Evolutionary conservation across 306 rosid genomes (phyloP), one percentile per base, ranked within the genome.

Genomic region (Prunus kanzakura): DNA sequence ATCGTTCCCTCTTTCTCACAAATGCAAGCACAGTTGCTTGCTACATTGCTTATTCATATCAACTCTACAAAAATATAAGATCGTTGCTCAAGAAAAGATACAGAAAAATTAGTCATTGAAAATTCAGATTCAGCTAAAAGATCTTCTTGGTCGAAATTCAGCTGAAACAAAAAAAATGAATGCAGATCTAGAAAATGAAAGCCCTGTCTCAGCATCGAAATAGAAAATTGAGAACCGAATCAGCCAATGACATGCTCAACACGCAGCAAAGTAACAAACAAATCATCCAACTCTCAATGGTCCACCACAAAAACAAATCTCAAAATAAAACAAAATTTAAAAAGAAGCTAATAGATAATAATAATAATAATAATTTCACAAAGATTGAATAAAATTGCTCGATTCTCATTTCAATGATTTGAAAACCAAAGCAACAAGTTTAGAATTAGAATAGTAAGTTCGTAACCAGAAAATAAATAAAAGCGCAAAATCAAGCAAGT

Each of bases 151-250:
- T 56, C 62, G 27, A 56, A 5, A 56, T 46, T 72, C 74, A 32
- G 27, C 41, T 57, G 19, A 6, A 45, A 25, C 46, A 60, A 13
- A 7, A 46, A 62, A 62, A 19, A 6, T 54, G 16, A 9, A 46
- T 45, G 54, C 84, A 81, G 84, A 81, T 81, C 84, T 76, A 51
- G 45, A 41, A 75, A 63, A 49, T n/a, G 25, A 73, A 16, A 27
- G 8, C 64, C 64, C 16, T 46, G 25, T 54, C 29, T 3, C 62
- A 55, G 73, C 47, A 52, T 71, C 75, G 16, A 27, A 69, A 9
- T 30, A 16, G 6, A 3, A 64, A 62, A 64, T 18, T 1, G 20
- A 13, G 27, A 41, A 19, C 58, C 30, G 27, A 73, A 61, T 15
- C 4, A 46, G 46, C 58, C 45, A 23, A 60, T 58, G 29, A 18